phyloP scores from a whole-genome alignment of 352 stramenopile genomes.

The Globisporangium viniferum region DNA sequence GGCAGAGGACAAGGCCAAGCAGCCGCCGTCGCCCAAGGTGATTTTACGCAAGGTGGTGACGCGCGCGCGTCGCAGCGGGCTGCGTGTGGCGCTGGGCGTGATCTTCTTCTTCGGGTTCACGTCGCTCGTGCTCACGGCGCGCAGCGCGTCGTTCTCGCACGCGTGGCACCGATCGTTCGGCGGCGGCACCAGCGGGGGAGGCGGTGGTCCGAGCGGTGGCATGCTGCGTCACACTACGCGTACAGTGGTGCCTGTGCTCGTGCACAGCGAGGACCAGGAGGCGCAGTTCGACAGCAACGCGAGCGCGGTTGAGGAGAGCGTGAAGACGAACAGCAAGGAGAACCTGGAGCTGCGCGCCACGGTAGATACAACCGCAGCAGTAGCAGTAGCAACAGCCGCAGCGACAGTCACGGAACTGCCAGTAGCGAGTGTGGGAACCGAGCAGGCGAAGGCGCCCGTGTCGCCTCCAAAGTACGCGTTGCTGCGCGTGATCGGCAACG shows the following conservation, averaged over 20 bases:
- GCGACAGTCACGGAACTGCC: background rate
- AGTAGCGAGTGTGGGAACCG: background rate
- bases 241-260: constrained; percentile 17
- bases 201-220: background rate
- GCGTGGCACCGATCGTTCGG: constrained; percentile 11
- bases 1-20: background rate
- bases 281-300: constrained; percentile 14
- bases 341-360: constrained; percentile 3
- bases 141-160: constrained; percentile 12
- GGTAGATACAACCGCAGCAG: background rate
- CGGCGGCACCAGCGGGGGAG: background rate
- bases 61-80: constrained; percentile 9
- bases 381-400: background rate
- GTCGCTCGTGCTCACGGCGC: constrained; percentile 16
- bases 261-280: constrained; percentile 11
- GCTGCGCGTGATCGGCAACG: constrained; percentile 44
- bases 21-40: constrained; percentile 5
- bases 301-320: background rate
- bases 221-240: constrained; percentile 13
- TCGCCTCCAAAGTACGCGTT: constrained; percentile 29
- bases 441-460: background rate
- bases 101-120: constrained; percentile 20
- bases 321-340: background rate
- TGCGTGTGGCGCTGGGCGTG: constrained; percentile 12
- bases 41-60: constrained; percentile 12